Conservation (phyloP, 2,329 filamentous ascomycete species). For the Pseudogymnoascus sp. region DNA sequence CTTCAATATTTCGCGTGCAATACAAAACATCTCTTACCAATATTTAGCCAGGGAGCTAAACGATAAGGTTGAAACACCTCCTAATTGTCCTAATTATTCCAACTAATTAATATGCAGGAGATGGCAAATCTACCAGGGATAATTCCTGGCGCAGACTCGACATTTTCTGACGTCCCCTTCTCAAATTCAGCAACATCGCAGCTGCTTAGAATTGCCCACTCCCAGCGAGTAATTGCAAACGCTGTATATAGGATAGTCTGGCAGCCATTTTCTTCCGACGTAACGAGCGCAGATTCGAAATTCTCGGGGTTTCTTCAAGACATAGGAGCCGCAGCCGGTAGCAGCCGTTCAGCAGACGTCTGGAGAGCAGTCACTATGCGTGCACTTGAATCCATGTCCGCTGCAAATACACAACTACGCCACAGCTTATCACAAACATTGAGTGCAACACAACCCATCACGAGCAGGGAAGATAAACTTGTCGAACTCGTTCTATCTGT, state of each 20-base stretch:
- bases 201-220: not conserved
- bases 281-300: not conserved
- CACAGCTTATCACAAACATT: not conserved
- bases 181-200: not conserved
- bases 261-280: not conserved
- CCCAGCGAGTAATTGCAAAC: not conserved
- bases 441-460: not conserved
- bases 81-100: not conserved
- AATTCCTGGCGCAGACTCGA: not conserved
- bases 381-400: not conserved
- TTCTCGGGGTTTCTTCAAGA: not conserved
- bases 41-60: not conserved
- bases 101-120: not conserved
- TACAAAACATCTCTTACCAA: not conserved
- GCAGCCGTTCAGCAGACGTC: not conserved
- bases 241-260: not conserved
- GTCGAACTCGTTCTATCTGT: not conserved
- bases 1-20: conserved; percentile 10
- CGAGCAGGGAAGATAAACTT: not conserved
- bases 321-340: not conserved
- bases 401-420: not conserved
- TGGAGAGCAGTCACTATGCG: not conserved
- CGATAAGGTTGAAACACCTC: not conserved
- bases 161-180: not conserved
- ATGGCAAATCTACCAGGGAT: not conserved